A percentile compares a stretch with the other conserved stretches of the same genome.
phyloP scores from a whole-genome alignment of 768 basidiomycete species.

The Kwoniella dendrophila region DNA sequence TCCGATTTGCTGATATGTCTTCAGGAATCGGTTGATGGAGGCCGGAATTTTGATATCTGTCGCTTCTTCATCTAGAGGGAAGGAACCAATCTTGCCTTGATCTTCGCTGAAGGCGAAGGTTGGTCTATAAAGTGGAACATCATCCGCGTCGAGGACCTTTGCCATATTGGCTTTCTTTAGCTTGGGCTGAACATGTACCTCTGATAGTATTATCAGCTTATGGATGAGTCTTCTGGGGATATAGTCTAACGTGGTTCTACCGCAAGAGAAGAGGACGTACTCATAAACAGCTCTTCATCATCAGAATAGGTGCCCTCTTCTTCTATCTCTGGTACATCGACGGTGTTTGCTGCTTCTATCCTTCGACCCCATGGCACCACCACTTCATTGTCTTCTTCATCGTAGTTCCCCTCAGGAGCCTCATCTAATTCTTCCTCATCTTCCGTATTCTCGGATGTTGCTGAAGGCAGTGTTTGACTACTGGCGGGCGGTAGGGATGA shows the following conservation, averaged over 20 bases:
- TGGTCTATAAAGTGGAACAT: slow-evolving; percentile 29
- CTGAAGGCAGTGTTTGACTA: background rate
- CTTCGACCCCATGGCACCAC: slow-evolving; percentile 18
- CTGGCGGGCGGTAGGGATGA: background rate
- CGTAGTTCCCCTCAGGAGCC: slow-evolving; percentile 22
- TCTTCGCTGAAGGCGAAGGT: slow-evolving; percentile 24
- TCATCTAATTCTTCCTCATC: slow-evolving; percentile 21
- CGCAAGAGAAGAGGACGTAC: no score
- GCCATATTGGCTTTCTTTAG: background rate
- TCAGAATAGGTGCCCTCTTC: slow-evolving; percentile 40
- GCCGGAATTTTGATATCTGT: slow-evolving; percentile 49
- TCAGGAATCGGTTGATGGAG: slow-evolving; percentile 77
- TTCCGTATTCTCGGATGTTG: background rate
- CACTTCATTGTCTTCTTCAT: slow-evolving; percentile 25
- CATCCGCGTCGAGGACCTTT: slow-evolving; percentile 1
- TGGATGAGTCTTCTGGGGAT: background rate
- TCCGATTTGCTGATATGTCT: slow-evolving; percentile 88
- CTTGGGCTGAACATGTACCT: background rate
- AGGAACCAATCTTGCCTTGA: slow-evolving; percentile 32
- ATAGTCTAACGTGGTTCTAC: background rate
- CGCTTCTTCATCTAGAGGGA: slow-evolving; percentile 29
- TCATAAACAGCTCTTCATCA: slow-evolving; percentile 25
- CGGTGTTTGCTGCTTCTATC: background rate
- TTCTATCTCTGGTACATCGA: slow-evolving; percentile 1
- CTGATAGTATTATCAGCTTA: background rate